These are phyloP conservation scores for Metschnikowia orientalis DNA, from an alignment of 805 yeast genomes.

Conservation along the genomic window DNA sequence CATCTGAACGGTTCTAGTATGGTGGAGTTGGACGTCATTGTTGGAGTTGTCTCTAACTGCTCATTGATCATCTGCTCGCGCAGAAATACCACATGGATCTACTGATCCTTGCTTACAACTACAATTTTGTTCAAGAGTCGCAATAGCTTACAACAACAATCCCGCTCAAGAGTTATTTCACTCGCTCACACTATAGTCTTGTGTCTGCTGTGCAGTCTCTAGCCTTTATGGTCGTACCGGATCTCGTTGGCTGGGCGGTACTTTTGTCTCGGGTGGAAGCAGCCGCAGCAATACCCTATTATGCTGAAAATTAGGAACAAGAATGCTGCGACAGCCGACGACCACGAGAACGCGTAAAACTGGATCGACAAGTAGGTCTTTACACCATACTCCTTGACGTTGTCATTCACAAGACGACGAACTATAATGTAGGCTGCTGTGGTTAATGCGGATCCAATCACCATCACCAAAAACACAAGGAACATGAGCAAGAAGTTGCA, in stretches of 20 bases:
- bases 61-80: too few species aligned
- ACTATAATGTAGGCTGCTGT: slow-evolving; percentile 59
- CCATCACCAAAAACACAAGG: slow-evolving; percentile 41
- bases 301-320: slow-evolving; percentile 28
- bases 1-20: too few species aligned
- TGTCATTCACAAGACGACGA: slow-evolving; percentile 48
- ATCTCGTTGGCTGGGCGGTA: slow-evolving; percentile 18
- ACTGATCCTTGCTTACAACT: too few species aligned
- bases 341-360: slow-evolving; percentile 64
- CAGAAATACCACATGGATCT: too few species aligned
- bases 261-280: slow-evolving; percentile 25
- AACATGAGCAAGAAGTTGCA: slow-evolving; percentile 41
- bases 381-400: slow-evolving; percentile 48
- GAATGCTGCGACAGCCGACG: slow-evolving; percentile 46
- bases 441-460: slow-evolving; percentile 48
- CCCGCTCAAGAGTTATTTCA: too few species aligned
- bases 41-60: too few species aligned
- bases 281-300: slow-evolving; percentile 41
- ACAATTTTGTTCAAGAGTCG: too few species aligned
- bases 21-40: too few species aligned
- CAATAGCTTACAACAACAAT: too few species aligned
- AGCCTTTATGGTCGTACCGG: slow-evolving; percentile 15
- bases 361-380: slow-evolving; percentile 45
- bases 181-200: too few species aligned
- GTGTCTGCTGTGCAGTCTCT: too few species aligned